These are phyloP conservation scores for Panicum virgatum DNA, from an alignment of 202 grass and related monocot species.

Conservation along the genomic window DNA sequence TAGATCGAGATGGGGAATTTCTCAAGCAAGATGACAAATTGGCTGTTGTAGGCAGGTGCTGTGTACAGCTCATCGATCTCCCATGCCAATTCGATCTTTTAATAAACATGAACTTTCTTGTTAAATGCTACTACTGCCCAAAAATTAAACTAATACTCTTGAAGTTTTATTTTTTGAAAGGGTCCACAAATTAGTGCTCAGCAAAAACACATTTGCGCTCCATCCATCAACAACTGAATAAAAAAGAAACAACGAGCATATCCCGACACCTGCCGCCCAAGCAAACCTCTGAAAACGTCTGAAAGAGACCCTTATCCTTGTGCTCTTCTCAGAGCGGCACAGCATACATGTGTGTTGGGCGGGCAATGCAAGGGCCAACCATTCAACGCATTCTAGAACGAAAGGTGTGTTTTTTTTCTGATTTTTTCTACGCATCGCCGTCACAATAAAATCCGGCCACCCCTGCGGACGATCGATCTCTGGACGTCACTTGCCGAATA, in stretches of 20 bases:
- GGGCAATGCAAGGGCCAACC: not conserved
- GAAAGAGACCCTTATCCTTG: not conserved
- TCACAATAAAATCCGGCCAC: slow-evolving; percentile 31
- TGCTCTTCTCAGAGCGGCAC: slow-evolving; percentile 14
- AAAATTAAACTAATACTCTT: no score
- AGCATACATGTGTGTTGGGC: not conserved
- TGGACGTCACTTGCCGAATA: not conserved
- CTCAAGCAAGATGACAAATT: no score
- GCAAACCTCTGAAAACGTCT: not conserved
- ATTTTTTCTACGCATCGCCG: not conserved
- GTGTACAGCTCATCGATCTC: no score
- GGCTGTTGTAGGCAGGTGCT: no score
- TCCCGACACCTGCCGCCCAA: not conserved
- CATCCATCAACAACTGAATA: no score
- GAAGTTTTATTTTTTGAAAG: no score
- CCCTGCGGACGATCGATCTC: not conserved
- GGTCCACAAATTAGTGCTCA: no score
- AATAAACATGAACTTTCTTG: no score
- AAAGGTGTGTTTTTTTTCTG: not conserved
- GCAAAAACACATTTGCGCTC: no score
- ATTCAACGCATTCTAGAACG: slow-evolving; percentile 46
- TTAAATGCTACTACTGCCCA: no score
- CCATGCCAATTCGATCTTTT: not conserved
- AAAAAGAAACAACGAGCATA: no score
- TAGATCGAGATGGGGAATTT: no score